A percentile compares a stretch with the other conserved stretches of the same genome.
These are phyloP conservation scores for Amanita fuliginea DNA, from an alignment of 768 basidiomycete genomes.

Conservation along the genomic window DNA sequence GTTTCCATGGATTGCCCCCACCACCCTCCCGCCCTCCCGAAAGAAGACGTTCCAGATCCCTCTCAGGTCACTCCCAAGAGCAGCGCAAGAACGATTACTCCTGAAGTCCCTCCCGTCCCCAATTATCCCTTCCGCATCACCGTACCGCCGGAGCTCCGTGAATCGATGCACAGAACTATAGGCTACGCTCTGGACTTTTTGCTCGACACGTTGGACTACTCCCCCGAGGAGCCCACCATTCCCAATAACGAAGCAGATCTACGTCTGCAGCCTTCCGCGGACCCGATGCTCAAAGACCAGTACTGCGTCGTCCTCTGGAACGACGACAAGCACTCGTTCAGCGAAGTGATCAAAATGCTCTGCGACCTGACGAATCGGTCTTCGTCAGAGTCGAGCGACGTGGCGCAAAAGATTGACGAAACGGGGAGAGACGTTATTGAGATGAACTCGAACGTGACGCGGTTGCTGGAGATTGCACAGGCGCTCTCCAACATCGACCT, in stretches of 20 bases:
- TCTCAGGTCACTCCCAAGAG: constrained; percentile 30
- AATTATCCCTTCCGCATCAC: constrained; percentile 46
- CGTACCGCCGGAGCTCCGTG: constrained; percentile 55
- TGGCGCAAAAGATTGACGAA: constrained; percentile 59
- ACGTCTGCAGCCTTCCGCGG: constrained; percentile 61
- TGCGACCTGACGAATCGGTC: constrained; percentile 43
- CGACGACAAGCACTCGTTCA: constrained; percentile 93
- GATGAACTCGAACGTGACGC: constrained; percentile 42
- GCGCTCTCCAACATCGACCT: constrained; percentile 82
- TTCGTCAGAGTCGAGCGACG: constrained; percentile 42
- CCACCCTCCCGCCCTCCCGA: constrained; percentile 47
- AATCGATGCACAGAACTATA: constrained; percentile 66
- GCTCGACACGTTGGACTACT: constrained; percentile 72
- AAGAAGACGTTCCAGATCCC: constrained; percentile 15
- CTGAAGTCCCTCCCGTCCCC: constrained; percentile 49
- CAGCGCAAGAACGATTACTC: constrained; percentile 27
- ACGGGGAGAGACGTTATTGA: constrained; percentile 77
- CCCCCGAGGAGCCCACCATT: constrained; percentile 67
- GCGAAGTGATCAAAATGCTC: constrained; percentile 72
- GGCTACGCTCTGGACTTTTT: constrained; percentile 75
- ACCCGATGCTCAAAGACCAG: constrained; percentile 70
- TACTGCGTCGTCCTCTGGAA: constrained; percentile 88
- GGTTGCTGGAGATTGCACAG: constrained; percentile 69
- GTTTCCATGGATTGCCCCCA: constrained; percentile 53
- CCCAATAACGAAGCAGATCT: constrained; percentile 60